Evolutionary conservation across 2,329 filamentous ascomycete genomes (phyloP), one percentile per base, ranked within the genome.

Genomic region (Aspergillus sergii): DNA sequence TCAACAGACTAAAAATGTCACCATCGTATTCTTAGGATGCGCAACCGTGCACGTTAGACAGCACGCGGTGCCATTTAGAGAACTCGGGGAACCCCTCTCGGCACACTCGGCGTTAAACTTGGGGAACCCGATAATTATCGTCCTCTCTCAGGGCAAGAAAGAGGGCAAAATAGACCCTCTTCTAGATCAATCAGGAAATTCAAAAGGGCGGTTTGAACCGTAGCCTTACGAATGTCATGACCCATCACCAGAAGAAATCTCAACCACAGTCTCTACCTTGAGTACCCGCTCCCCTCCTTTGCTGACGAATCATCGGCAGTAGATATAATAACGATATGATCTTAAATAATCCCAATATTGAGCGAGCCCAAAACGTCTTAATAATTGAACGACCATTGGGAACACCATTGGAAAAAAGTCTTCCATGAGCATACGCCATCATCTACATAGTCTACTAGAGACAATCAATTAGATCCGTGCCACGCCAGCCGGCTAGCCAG

Each of bases 1-100:
- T 66, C 61, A 68, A 64, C 65, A 65, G 34, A 60, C 63, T 66
- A 62, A 64, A 66, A 59, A 64, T 67, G 63, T 63, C 66, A 64
- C 60, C 64, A 68, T 64, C 57, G 45, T 30, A 57, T 59, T 19
- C 62, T 58, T 59, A 58, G 36, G 59, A 65, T 51, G 58, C 63
- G 60, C 63, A 64, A 66, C 59, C 57, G 61, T 63, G 55, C 63
- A 58, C 58, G n/a, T 54, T 51, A 51, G 28, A 32, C 28, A 46
- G 55, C 54, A 39, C 57, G 58, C 56, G 51, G 56, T 46, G 41
- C 58, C 56, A 56, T 48, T 32, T 32, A 54, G 34, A 55, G 51
- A 55, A 55, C 51, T 55, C 50, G 32, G 28, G 51, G 51, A 54
- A 36, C 51, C 16, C 16, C 30, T 54, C 10, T 43, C 51, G 58